Conservation (phyloP, 1,139 yeast species). For the Geotrichum macrosporum region DNA sequence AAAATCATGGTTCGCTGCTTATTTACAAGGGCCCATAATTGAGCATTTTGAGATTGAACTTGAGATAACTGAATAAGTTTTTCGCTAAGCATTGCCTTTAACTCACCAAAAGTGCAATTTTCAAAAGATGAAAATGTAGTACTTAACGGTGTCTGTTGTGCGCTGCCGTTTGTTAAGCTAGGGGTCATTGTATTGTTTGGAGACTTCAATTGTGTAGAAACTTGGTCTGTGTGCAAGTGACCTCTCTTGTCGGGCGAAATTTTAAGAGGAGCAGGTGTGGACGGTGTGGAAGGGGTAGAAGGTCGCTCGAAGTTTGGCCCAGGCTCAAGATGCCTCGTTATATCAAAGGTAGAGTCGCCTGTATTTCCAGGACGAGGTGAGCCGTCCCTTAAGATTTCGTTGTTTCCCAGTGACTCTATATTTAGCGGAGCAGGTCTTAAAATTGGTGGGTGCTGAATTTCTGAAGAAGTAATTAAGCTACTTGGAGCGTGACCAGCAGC, state of each 20-base stretch:
- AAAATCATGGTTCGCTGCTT: slow-evolving; percentile 34
- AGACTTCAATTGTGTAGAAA: neutral
- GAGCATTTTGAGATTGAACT: slow-evolving; percentile 32
- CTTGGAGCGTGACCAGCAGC: slow-evolving; percentile 12
- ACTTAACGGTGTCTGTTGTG: slow-evolving; percentile 7
- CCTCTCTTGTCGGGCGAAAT: too few relatives aligned
- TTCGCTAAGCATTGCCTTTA: slow-evolving; percentile 20
- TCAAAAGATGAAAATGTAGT: slow-evolving; percentile 18
- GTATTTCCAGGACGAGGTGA: neutral
- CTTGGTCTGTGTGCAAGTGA: too few relatives aligned
- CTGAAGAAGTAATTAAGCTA: neutral
- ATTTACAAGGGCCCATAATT: slow-evolving; percentile 34
- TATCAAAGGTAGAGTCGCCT: neutral
- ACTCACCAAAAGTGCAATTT: slow-evolving; percentile 18
- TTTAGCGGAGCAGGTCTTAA: slow-evolving; percentile 11
- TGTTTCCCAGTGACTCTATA: slow-evolving; percentile 5
- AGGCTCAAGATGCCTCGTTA: neutral
- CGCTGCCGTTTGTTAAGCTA: neutral
- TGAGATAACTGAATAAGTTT: slow-evolving; percentile 24
- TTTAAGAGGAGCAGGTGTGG: neutral
- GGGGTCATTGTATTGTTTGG: slow-evolving; percentile 11
- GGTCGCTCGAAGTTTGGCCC: neutral
- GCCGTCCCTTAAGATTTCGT: neutral
- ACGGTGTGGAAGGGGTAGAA: neutral
- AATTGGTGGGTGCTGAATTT: slow-evolving; percentile 1